Conservation (phyloP, 441 rosid genomes). For the Hura crepitans region DNA sequence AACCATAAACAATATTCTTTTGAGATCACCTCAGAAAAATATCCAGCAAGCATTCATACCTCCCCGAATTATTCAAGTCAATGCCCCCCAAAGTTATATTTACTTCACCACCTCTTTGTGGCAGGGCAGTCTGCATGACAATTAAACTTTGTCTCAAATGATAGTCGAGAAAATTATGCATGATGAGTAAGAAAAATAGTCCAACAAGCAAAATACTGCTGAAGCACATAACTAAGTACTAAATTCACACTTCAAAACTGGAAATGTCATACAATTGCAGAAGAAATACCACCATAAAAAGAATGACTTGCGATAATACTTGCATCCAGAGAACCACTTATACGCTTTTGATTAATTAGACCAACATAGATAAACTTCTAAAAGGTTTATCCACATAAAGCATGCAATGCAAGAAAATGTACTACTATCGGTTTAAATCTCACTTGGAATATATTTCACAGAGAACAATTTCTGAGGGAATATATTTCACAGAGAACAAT, state of each 20-base stretch:
- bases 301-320: not conserved
- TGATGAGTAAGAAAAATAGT: not conserved
- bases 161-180: not conserved
- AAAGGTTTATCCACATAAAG: not conserved
- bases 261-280: not conserved
- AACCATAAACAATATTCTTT: constrained; percentile 26
- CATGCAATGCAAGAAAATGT: not conserved
- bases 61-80: constrained; percentile 96
- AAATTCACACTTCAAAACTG: not conserved
- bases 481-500: not conserved
- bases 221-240: not conserved
- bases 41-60: constrained; percentile 42
- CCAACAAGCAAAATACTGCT: not conserved
- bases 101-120: constrained; percentile 94
- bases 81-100: constrained; percentile 94
- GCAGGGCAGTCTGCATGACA: constrained; percentile 65
- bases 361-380: not conserved
- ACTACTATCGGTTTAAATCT: not conserved
- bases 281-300: not conserved
- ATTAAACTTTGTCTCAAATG: constrained; percentile 15
- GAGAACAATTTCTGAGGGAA: not conserved
- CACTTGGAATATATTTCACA: not conserved
- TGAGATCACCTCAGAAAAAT: constrained; percentile 19
- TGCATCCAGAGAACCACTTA: not conserved
- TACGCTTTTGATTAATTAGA: not conserved